These are phyloP conservation scores for Brettanomyces bruxellensis DNA, from an alignment of 805 yeast species.

Conservation along the genomic window DNA sequence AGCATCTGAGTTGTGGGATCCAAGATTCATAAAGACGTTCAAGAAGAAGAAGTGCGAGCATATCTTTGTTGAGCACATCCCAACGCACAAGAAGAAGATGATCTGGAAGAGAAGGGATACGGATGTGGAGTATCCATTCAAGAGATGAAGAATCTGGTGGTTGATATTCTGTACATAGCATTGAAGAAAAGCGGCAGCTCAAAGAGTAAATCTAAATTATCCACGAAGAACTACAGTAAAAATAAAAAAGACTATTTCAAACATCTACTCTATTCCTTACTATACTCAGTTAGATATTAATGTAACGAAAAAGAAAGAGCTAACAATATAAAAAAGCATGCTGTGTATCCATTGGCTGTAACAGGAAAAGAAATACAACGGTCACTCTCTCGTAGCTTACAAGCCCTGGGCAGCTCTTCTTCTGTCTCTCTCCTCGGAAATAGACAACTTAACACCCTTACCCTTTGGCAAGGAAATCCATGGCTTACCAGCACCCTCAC, in stretches of 20 bases:
- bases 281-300: constrained; percentile 1
- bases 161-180: not conserved
- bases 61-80: constrained; percentile 75
- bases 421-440: constrained; percentile 97
- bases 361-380: not conserved
- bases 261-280: not conserved
- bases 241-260: not conserved
- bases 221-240: not conserved
- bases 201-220: too few species aligned
- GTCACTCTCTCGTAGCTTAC: constrained; percentile 21
- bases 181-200: too few species aligned
- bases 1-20: constrained; percentile 98
- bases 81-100: constrained; percentile 78
- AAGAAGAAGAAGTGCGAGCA: constrained; percentile 66
- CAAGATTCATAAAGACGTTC: constrained; percentile 67
- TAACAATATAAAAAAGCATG: not conserved
- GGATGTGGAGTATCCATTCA: constrained; percentile 79
- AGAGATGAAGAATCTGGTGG: constrained; percentile 17
- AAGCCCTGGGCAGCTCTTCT: constrained; percentile 78
- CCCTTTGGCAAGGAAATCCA: constrained; percentile 95
- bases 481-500: constrained; percentile 87
- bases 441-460: constrained; percentile 94
- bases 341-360: not conserved
- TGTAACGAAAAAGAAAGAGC: not conserved
- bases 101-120: constrained; percentile 88